phyloP scores from a whole-genome alignment of 2,329 filamentous ascomycete genomes.

The Geosmithia flava region DNA sequence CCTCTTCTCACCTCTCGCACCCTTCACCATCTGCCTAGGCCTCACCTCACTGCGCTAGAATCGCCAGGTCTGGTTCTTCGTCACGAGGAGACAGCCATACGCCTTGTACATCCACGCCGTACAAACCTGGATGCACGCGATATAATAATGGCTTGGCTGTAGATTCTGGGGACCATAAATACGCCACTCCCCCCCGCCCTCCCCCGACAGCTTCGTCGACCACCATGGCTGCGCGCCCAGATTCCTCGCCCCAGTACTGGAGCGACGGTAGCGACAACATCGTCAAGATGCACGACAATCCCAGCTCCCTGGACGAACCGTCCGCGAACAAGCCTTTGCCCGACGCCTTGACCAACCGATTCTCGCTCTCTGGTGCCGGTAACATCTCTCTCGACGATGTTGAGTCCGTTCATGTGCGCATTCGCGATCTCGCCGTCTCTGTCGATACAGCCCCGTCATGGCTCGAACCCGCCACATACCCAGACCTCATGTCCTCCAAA shows the following conservation, averaged over 20 bases:
- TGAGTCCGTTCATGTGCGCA: conserved; percentile 38
- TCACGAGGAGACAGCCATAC: too few relatives aligned
- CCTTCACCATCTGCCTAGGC: too few relatives aligned
- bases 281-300: conserved; percentile 11
- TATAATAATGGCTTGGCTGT: not conserved
- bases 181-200: not conserved
- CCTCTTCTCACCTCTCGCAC: too few relatives aligned
- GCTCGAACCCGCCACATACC: conserved; percentile 33
- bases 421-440: conserved; percentile 40
- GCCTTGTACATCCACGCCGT: not conserved
- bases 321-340: conserved; percentile 6
- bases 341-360: conserved; percentile 5
- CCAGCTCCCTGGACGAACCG: conserved; percentile 11
- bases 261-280: conserved; percentile 1
- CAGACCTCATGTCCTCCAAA: conserved; percentile 22
- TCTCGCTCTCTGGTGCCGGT: conserved; percentile 14
- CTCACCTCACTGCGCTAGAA: too few relatives aligned
- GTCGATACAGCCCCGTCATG: conserved; percentile 47
- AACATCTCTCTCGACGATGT: conserved; percentile 37
- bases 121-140: not conserved
- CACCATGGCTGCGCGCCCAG: not conserved
- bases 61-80: too few relatives aligned
- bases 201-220: not conserved
- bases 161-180: not conserved
- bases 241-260: not conserved